These are phyloP conservation scores for Gastrolobium villosum DNA, from an alignment of 306 rosid species.

Conservation along the genomic window DNA sequence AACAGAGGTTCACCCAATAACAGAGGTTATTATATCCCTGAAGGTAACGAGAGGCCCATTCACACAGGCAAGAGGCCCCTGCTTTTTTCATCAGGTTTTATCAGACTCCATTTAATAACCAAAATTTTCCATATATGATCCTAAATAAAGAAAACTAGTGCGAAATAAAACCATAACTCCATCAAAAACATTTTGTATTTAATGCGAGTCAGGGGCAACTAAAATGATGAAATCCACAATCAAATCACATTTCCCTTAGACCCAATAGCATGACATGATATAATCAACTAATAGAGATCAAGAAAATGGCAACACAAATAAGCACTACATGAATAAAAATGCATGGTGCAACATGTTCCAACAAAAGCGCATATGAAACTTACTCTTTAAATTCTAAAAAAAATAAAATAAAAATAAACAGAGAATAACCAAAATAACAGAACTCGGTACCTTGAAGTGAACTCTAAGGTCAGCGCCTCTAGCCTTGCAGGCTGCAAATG, in stretches of 20 bases:
- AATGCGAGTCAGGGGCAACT: neutral
- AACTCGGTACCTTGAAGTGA: constrained; percentile 80
- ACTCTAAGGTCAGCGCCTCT: constrained; percentile 90
- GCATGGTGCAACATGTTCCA: constrained; percentile 44
- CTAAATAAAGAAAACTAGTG: neutral
- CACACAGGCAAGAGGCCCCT: constrained; percentile 64
- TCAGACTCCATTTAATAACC: neutral
- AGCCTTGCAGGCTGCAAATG: constrained; percentile 90
- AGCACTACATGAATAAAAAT: neutral
- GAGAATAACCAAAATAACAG: neutral
- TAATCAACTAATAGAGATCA: neutral
- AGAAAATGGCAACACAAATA: neutral
- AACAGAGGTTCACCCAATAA: constrained; percentile 85
- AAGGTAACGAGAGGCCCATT: constrained; percentile 58
- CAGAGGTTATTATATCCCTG: constrained; percentile 65
- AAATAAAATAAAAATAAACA: neutral
- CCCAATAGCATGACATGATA: neutral
- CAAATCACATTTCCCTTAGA: neutral
- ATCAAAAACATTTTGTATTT: neutral
- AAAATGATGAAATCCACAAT: neutral
- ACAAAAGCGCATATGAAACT: neutral
- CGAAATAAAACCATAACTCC: neutral
- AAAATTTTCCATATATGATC: neutral
- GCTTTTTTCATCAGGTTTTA: constrained; percentile 57
- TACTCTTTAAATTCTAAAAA: neutral